A percentile compares a stretch with the other conserved stretches of the same genome.
Conservation (phyloP, 2,329 filamentous ascomycete genomes). For the Juglanconis juglandina region DNA sequence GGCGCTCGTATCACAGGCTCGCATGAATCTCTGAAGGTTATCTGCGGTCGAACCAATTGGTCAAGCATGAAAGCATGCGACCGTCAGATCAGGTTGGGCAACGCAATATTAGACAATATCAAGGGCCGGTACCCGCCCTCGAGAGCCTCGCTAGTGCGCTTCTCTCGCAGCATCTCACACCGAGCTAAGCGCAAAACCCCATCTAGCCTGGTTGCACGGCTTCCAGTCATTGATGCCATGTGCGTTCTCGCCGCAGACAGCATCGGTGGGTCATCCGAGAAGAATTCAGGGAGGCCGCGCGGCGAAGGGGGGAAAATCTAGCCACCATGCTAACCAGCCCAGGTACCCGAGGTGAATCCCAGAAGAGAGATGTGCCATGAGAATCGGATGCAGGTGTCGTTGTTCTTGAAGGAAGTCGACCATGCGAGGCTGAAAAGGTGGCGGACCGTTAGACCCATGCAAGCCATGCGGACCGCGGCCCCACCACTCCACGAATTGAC, state of each 20-base stretch:
- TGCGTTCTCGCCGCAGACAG: background rate
- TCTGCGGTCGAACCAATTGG: background rate
- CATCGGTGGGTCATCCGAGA: background rate
- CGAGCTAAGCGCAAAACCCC: background rate
- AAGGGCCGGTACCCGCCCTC: background rate
- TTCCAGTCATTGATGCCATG: constrained; percentile 10
- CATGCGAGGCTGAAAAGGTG: constrained; percentile 11
- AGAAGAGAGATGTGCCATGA: background rate
- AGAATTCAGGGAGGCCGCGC: no score
- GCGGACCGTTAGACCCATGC: constrained; percentile 1
- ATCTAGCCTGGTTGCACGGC: background rate
- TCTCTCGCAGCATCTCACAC: background rate
- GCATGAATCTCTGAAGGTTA: background rate
- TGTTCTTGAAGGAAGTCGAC: background rate
- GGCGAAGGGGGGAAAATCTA: no score
- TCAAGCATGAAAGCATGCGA: background rate
- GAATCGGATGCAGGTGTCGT: background rate
- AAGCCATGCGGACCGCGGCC: background rate
- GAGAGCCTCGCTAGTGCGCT: background rate
- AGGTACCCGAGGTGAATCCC: background rate
- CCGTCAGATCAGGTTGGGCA: background rate
- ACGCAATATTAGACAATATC: background rate
- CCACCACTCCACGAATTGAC: constrained; percentile 16
- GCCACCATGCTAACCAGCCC: background rate
- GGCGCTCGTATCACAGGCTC: background rate